Base-by-base conservation (phyloP, 768 basidiomycete genomes). In the Auricularia auricula-judae region DNA sequence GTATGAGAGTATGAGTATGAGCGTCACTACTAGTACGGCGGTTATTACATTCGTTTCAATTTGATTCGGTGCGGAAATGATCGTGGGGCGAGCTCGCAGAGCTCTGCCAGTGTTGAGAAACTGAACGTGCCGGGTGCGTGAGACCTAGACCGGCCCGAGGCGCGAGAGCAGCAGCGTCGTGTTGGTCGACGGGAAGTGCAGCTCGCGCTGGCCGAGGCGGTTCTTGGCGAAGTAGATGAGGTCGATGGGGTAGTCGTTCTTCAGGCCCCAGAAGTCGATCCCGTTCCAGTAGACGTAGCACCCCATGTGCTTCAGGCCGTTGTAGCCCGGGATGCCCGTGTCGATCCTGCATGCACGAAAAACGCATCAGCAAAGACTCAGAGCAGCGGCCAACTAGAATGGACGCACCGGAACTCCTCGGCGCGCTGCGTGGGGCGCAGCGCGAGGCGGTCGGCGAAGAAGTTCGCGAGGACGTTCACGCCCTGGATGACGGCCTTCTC, bases 391-490 rank as follows among this genome's bases (percentile, higher is more conserved):
- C n/a, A n/a, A n/a, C n/a, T n/a, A n/a, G n/a, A n/a, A n/a, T n/a
- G 58, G 16, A 18, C 73, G 23, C 61, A 75, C 74, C 75, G 65
- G 62, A 76, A 71, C 65, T 76, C 73, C 34, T 74, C 73, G 1
- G 64, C 65, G 12, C 70, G 61, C 53, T 66, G 68, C 12, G 71
- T 71, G 3, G 66, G 67, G 12, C 75, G 66, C 65, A 75, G 56
- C 4, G 70, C 70, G 34, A 71, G 61, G 2, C 68, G 62, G 10
- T 67, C 65, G 0, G 67, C 68, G 16, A 65, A 33, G 64, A 74
- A 71, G 56, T 62, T 62, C 14, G 29, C 61, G 18, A 69, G 65
- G 8, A 72, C 54, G 61, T 73, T 67, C 12, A 63, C 67, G 7
- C 71, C 73, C 36, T 64, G 60, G 16, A 67, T 34, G 14, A 62